Evolutionary conservation across 495 filamentous ascomycete species (phyloP).

Genomic region (Chaetomium cochliodes): DNA sequence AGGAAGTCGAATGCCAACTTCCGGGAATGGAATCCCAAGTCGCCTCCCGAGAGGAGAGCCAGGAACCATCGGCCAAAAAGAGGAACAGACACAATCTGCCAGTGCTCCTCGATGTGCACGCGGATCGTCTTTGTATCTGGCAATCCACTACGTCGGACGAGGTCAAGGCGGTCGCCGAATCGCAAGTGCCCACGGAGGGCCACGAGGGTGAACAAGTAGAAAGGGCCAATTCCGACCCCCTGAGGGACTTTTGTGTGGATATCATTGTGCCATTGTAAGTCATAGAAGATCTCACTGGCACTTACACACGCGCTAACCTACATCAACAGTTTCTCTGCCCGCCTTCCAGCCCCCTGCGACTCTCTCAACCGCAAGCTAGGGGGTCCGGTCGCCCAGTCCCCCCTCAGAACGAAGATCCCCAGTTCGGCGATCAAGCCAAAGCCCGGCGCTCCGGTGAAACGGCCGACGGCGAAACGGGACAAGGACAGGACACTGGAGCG

Average conservation of each 20-base stretch:
- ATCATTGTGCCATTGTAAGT: constrained; percentile 88
- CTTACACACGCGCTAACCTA: neutral
- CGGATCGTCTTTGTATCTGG: constrained; percentile 95
- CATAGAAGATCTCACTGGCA: neutral
- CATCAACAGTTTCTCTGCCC: constrained; percentile 63
- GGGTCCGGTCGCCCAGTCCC: constrained; percentile 65
- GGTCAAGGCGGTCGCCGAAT: constrained; percentile 53
- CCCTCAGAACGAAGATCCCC: constrained; percentile 53
- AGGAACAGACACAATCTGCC: constrained; percentile 45
- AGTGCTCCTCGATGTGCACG: constrained; percentile 73
- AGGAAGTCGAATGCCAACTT: constrained; percentile 44
- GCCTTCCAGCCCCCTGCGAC: constrained; percentile 76
- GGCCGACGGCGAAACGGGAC: constrained; percentile 53
- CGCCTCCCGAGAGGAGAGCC: constrained; percentile 28
- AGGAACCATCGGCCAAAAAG: constrained; percentile 37
- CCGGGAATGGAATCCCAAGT: constrained; percentile 36
- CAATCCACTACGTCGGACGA: constrained; percentile 70
- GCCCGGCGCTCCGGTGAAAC: constrained; percentile 58
- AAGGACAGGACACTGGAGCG: constrained; percentile 63
- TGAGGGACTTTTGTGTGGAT: constrained; percentile 79
- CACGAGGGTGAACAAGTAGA: constrained; percentile 34
- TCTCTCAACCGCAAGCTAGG: constrained; percentile 84
- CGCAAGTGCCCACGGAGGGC: constrained; percentile 35
- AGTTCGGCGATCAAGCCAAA: constrained; percentile 37
- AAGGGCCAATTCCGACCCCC: constrained; percentile 39